Conservation (phyloP, 225 moss, liverwort and hornwort genomes). For the Rhytidiadelphus loreus region DNA sequence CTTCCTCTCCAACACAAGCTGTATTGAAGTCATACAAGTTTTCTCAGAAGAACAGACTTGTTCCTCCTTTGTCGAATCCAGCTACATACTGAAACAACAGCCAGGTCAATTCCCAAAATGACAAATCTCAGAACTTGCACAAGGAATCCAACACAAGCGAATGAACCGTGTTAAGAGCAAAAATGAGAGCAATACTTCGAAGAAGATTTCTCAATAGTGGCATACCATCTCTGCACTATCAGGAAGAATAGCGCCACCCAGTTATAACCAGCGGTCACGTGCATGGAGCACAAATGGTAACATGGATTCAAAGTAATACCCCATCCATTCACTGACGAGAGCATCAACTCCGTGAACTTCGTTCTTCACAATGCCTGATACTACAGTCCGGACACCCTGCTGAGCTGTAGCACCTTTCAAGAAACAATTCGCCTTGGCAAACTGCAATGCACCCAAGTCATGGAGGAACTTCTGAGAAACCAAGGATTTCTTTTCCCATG, state of each 20-base stretch:
- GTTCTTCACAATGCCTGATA: constrained; percentile 82
- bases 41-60: constrained; percentile 76
- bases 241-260: constrained; percentile 78
- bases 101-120: not conserved
- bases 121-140: not conserved
- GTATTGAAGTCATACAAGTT: constrained; percentile 70
- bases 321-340: constrained; percentile 87
- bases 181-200: not conserved
- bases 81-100: constrained; percentile 55
- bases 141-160: not conserved
- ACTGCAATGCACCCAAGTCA: constrained; percentile 13
- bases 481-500: not conserved
- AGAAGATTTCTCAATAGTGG: not conserved
- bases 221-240: constrained; percentile 35
- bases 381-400: constrained; percentile 45
- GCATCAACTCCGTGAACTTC: constrained; percentile 63
- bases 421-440: constrained; percentile 52
- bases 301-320: constrained; percentile 79
- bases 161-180: not conserved
- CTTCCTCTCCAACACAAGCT: constrained; percentile 73
- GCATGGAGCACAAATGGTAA: constrained; percentile 77
- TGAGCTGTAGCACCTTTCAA: constrained; percentile 32
- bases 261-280: constrained; percentile 50
- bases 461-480: not conserved
- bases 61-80: constrained; percentile 73